A percentile compares a stretch with the other conserved stretches of the same genome.
Conservation (phyloP, 1,284 basidiomycete species). For the Moniliophthora roreri region DNA sequence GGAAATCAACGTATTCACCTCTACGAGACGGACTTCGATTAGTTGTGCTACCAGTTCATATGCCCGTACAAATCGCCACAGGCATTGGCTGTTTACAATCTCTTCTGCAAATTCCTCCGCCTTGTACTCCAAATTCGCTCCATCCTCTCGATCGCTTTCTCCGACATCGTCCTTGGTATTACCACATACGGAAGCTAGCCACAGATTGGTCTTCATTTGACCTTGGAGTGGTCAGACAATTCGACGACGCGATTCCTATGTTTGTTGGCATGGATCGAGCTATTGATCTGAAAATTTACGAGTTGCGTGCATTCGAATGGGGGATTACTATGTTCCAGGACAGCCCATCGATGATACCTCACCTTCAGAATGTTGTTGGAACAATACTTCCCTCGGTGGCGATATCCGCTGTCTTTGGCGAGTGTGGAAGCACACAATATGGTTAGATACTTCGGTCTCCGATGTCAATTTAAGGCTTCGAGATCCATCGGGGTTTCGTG, state of each 20-base stretch:
- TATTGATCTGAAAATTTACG: not conserved
- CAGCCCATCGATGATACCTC: not conserved
- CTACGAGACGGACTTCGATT: not conserved
- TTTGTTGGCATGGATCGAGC: no score
- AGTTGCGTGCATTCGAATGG: not conserved
- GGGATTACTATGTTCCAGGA: not conserved
- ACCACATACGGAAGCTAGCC: no score
- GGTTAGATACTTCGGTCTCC: no score
- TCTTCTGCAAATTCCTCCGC: not conserved
- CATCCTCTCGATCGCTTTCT: no score
- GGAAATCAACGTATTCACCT: not conserved
- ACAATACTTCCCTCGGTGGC: not conserved
- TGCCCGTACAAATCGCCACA: conserved; percentile 4
- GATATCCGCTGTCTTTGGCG: not conserved
- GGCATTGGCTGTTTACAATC: not conserved
- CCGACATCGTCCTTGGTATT: not conserved
- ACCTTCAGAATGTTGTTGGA: not conserved
- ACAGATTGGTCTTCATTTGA: not conserved
- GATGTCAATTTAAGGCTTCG: no score
- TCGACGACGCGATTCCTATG: no score
- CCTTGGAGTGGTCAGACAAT: not conserved
- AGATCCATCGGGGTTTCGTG: no score
- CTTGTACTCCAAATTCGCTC: not conserved
- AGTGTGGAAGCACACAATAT: not conserved
- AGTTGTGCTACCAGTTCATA: not conserved